Percentiles rank a stretch among this genome's conserved stretches.
Conservation (phyloP, 768 basidiomycete genomes). For the Pleurotus ostreatus region DNA sequence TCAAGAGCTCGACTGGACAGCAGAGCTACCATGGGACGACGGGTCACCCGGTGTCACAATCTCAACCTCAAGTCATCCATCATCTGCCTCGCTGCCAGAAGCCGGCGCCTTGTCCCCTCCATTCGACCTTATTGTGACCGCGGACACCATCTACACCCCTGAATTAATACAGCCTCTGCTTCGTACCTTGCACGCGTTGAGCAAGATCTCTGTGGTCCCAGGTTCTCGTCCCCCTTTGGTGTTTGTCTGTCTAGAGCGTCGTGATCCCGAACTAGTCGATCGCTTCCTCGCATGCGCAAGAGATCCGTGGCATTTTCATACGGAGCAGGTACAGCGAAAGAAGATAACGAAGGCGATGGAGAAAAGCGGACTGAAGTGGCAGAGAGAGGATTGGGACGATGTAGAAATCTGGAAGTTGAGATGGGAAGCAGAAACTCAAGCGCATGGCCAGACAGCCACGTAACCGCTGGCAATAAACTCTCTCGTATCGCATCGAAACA, state of each 20-base stretch:
- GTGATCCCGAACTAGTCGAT: constrained; percentile 67
- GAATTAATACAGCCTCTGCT: constrained; percentile 67
- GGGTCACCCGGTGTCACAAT: constrained; percentile 53
- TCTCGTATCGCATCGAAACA: too few relatives aligned
- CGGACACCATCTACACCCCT: constrained; percentile 75
- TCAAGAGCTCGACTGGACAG: constrained; percentile 68
- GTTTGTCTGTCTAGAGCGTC: constrained; percentile 69
- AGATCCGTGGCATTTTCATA: constrained; percentile 49
- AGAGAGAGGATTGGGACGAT: constrained; percentile 70
- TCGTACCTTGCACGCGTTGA: constrained; percentile 56
- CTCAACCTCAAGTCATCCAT: constrained; percentile 24
- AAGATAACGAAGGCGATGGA: constrained; percentile 60
- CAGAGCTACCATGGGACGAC: constrained; percentile 36
- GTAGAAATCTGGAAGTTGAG: constrained; percentile 75
- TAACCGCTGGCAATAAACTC: too few relatives aligned
- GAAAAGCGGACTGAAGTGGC: constrained; percentile 57
- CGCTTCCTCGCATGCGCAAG: constrained; percentile 52
- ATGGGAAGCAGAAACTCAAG: constrained; percentile 11
- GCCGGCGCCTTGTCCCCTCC: constrained; percentile 40
- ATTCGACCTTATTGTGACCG: constrained; percentile 75
- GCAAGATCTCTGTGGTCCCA: constrained; percentile 28
- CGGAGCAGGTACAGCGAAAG: constrained; percentile 52
- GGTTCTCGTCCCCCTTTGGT: constrained; percentile 41
- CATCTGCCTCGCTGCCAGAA: constrained; percentile 10
- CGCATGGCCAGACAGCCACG: not conserved